Conservation (phyloP, 164 flowering plant species). For the Nymphaea thermarum region DNA sequence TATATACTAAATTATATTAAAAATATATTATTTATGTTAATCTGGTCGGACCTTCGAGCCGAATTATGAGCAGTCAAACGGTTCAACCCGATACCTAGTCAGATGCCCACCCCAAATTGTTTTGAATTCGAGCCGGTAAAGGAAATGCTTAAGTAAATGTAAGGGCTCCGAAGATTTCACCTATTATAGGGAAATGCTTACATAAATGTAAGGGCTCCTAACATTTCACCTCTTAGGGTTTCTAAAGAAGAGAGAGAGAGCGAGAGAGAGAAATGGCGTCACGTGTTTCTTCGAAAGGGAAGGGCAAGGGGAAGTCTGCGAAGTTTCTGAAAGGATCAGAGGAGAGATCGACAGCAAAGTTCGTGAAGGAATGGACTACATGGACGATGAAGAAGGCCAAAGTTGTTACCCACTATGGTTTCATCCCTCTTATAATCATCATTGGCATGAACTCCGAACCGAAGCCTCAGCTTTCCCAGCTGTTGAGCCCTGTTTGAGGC, state of each 20-base stretch:
- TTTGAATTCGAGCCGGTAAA: too few relatives aligned
- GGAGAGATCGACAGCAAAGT: slow-evolving; percentile 20
- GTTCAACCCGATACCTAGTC: too few relatives aligned
- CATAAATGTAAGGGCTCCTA: background rate
- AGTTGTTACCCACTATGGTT: slow-evolving; percentile 71
- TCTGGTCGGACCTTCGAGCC: too few relatives aligned
- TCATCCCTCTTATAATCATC: slow-evolving; percentile 67
- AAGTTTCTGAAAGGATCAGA: slow-evolving; percentile 25
- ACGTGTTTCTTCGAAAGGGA: slow-evolving; percentile 19
- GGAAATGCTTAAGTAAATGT: too few relatives aligned
- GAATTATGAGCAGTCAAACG: too few relatives aligned
- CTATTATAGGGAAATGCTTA: too few relatives aligned
- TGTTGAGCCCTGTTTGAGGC: slow-evolving; percentile 51
- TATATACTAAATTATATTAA: too few relatives aligned
- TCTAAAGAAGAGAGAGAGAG: background rate
- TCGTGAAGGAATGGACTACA: slow-evolving; percentile 59
- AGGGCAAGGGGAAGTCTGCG: slow-evolving; percentile 28
- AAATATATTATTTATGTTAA: too few relatives aligned
- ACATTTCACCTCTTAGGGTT: slow-evolving; percentile 2
- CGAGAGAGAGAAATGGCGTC: slow-evolving; percentile 32
- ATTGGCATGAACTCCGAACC: slow-evolving; percentile 85
- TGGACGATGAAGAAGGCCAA: slow-evolving; percentile 75
- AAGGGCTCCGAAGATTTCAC: background rate
- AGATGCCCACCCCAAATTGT: too few relatives aligned
- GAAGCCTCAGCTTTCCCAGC: slow-evolving; percentile 53